A percentile compares a stretch with the other conserved stretches of the same genome.
These are phyloP conservation scores for Xerocomus brunneocitrinus DNA, from an alignment of 768 basidiomycete genomes.

Conservation along the genomic window DNA sequence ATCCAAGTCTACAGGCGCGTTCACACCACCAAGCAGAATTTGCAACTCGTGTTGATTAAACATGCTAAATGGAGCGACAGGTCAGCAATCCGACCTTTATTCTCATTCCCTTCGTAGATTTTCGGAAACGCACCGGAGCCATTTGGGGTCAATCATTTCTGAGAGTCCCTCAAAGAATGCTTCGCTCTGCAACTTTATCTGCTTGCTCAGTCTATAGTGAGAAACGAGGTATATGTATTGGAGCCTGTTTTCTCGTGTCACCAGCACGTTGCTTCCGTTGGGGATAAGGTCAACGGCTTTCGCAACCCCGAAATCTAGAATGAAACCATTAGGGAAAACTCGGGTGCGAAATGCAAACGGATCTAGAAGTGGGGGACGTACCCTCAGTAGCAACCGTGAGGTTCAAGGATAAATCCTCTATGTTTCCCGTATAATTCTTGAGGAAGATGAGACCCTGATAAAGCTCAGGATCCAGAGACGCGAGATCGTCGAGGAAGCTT, in stretches of 20 bases:
- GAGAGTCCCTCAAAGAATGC: constrained; percentile 91
- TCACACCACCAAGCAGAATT: constrained; percentile 84
- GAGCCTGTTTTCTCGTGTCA: constrained; percentile 85
- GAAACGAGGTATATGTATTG: constrained; percentile 88
- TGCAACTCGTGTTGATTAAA: constrained; percentile 97
- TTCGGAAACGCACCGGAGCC: constrained; percentile 54
- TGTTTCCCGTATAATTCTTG: constrained; percentile 84
- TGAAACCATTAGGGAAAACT: background rate
- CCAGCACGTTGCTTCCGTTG: constrained; percentile 75
- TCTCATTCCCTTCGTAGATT: background rate
- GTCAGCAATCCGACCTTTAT: constrained; percentile 6
- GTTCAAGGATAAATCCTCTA: constrained; percentile 85
- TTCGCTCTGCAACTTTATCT: constrained; percentile 79
- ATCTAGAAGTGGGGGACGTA: constrained; percentile 29
- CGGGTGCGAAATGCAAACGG: background rate
- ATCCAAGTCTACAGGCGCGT: constrained; percentile 77
- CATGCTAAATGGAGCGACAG: constrained; percentile 52
- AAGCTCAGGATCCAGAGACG: constrained; percentile 85
- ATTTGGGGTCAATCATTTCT: constrained; percentile 88
- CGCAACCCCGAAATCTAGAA: constrained; percentile 75
- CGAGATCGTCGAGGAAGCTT: constrained; percentile 89
- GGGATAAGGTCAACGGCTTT: constrained; percentile 74
- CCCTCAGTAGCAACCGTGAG: constrained; percentile 88
- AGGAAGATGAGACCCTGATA: constrained; percentile 91
- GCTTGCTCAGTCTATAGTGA: constrained; percentile 82